Evolutionary conservation across 2,329 filamentous ascomycete species (phyloP), one percentile per base, ranked within the genome.

Genomic region (Botryotinia calthae): DNA sequence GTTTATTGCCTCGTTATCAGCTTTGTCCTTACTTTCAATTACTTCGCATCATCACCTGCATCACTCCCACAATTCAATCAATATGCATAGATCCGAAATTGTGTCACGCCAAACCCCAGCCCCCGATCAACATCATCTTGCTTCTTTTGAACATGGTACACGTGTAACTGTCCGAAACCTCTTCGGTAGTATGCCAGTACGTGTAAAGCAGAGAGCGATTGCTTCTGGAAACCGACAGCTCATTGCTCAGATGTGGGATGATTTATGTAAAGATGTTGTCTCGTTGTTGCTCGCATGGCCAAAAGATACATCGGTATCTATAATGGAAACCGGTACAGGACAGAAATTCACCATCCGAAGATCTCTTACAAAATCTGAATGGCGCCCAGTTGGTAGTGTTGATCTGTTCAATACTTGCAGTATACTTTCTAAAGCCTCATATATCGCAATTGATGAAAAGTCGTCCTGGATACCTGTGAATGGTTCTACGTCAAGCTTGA

Each of bases 121-220:
- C 8, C 84, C 86, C 18, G 81, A 85, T 12, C 87, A 90, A 66
- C 87, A 92, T 63, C 84, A 86, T 65, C 78, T 93, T 10, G 77
- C 85, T 14, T 83, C 82, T 51, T 87, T 86, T 72, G 81, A 84
- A 31, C 89, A 93, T 82, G 95, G 95, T 7, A 97, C 95, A 0
- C 87, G 89, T 42, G 89, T 95, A 2, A 87, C 86, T 0, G 91
- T 97, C 9, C 88, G 90, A 72, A 91, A 97, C 80, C 84, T 98
- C 1, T 98, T 98, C 82, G 94, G 95, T 0, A 92, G 90, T 73
- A 93, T 98, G 88, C 94, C 95, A 0, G 95, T 98, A 20, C 90
- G 95, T 22, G 91, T 97, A 40, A 97, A 96, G 80, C 92, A 94
- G 77, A 88, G 94, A 75, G 88, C 88, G 0, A 77, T 89, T 4